Conservation (phyloP, 495 filamentous ascomycete genomes). For the Aspergillus baeticus region DNA sequence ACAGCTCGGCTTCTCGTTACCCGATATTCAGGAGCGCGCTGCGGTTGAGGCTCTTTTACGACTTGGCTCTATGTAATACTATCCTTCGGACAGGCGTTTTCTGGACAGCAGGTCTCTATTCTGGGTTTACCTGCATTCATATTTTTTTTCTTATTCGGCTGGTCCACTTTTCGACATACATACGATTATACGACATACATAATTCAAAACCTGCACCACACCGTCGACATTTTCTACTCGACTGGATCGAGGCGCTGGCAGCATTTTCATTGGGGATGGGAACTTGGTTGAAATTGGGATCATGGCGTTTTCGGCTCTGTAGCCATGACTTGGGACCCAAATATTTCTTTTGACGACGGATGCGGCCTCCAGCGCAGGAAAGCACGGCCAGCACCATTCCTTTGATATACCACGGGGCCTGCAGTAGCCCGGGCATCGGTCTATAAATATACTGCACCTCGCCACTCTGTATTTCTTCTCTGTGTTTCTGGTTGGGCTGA, state of each 20-base stretch:
- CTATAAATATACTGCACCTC: conserved; percentile 11
- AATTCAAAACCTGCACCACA: conserved; percentile 16
- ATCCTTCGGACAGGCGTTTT: conserved; percentile 18
- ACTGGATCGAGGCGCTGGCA: conserved; percentile 22
- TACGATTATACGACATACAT: conserved; percentile 14
- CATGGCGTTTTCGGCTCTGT: conserved; percentile 24
- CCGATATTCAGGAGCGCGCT: conserved; percentile 67
- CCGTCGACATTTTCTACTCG: conserved; percentile 14
- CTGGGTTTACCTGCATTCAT: conserved; percentile 8
- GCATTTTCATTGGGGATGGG: conserved; percentile 22
- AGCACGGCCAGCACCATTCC: not conserved
- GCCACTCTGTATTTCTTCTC: conserved; percentile 15
- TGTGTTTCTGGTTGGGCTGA: conserved; percentile 9
- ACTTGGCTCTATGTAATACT: conserved; percentile 81
- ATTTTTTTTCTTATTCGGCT: conserved; percentile 18
- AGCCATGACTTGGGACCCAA: not conserved
- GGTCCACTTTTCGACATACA: conserved; percentile 16
- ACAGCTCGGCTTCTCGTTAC: conserved; percentile 30
- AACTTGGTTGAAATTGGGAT: conserved; percentile 15
- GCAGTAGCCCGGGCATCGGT: conserved; percentile 11
- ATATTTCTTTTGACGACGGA: conserved; percentile 4
- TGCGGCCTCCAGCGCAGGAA: conserved; percentile 3
- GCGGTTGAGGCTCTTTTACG: conserved; percentile 81
- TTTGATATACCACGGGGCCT: conserved; percentile 6
- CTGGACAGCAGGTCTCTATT: conserved; percentile 5